Evolutionary conservation across 345 rosid species (phyloP), one percentile per base, ranked within the genome.

Genomic region (Microcos paniculata): DNA sequence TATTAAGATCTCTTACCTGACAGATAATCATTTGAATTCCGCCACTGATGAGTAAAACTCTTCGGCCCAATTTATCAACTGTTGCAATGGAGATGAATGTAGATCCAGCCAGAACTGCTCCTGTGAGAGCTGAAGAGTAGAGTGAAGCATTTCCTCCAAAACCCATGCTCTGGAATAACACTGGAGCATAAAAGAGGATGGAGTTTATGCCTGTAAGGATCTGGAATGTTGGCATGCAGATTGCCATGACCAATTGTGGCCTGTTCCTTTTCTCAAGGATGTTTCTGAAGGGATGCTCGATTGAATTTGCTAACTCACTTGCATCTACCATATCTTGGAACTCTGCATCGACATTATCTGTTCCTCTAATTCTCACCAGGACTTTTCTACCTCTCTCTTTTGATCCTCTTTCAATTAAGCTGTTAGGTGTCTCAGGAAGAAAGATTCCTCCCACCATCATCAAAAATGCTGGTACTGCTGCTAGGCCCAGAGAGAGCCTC

Each of bases 401-500:
- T 6, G 52, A 38, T 63, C 96, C 97, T 46, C 88, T 84, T 79
- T 93, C 96, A 12, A 96, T 85, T 67, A 96, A 88, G 75, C 95
- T 92, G 87, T 96, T 93, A 0, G 99, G 99, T 30, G 98, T 96
- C 74, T 93, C 99, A 0, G 97, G 92, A 57, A 96, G 85, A 68
- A 83, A 35, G 52, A 84, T 74, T 21, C 98, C 99, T 57, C 99
- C 98, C 13, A 88, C 66, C 0, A 94, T 88, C 99, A 96, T 96
- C 53, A 93, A n/a, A 1, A 82, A 4, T 45, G 99, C 98, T 0
- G 98, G 99, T 24, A 73, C 73, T 23, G 96, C 97, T 16, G 99
- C 98, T 46, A 96, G 79, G 33, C 99, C 99, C 0, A 96, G 87
- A 51, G 99, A 96, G 46, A 96, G 88, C 86, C 99, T 93, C 99